Percentiles rank a stretch among this genome's conserved stretches.
Evolutionary conservation across 768 basidiomycete genomes (phyloP).

Genomic region (Leccinellum albellum): DNA sequence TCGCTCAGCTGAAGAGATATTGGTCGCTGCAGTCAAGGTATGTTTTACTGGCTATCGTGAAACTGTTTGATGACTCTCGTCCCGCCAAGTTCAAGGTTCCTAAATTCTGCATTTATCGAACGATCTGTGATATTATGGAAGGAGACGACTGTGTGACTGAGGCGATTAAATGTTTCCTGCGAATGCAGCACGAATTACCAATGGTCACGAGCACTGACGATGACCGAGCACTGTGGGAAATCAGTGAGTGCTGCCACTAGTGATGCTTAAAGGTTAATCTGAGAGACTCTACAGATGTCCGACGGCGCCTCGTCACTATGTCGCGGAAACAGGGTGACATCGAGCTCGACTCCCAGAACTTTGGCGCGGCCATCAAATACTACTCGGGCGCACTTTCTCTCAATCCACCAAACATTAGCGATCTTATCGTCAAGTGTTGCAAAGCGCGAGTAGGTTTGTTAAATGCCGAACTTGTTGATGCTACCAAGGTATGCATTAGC

Average conservation of each 20-base stretch:
- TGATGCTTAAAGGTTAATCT: neutral
- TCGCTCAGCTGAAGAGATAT: neutral
- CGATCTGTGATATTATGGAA: neutral
- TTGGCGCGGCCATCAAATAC: neutral
- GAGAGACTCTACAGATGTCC: neutral
- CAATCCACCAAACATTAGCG: neutral
- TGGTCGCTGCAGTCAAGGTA: neutral
- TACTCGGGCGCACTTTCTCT: neutral
- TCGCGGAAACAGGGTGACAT: neutral
- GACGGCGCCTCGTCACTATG: neutral
- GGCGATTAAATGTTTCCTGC: neutral
- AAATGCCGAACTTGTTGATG: neutral
- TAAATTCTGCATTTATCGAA: neutral
- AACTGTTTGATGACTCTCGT: neutral
- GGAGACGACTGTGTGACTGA: neutral
- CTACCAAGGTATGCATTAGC: neutral
- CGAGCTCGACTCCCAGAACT: neutral
- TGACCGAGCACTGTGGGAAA: neutral
- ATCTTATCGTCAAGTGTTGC: neutral
- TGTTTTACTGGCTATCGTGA: neutral
- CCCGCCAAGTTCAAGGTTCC: neutral
- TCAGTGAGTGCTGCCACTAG: neutral
- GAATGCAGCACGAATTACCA: neutral
- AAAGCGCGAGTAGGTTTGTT: neutral
- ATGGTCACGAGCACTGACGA: neutral